phyloP scores from a whole-genome alignment of 345 rosid genomes.

The Orychophragmus violaceus region DNA sequence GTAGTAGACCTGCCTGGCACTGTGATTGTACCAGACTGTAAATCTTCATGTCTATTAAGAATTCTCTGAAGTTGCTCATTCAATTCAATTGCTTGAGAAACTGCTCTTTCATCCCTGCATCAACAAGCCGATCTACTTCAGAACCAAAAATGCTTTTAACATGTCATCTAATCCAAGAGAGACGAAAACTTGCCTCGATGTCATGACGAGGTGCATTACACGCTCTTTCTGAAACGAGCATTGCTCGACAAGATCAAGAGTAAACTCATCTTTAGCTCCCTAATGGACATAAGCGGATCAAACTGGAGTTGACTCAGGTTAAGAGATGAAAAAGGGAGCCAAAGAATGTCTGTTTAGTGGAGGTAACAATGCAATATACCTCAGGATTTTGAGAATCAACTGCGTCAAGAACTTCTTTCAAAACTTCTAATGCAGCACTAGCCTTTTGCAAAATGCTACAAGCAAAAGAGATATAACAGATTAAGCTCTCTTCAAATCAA shows the following conservation, averaged over 20 bases:
- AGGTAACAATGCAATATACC: slow-evolving; percentile 37
- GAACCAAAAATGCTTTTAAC: not conserved
- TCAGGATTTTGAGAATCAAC: slow-evolving; percentile 70
- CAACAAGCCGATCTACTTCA: slow-evolving; percentile 10
- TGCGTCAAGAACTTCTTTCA: slow-evolving; percentile 86
- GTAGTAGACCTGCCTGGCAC: slow-evolving; percentile 36
- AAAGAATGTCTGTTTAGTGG: slow-evolving; percentile 2
- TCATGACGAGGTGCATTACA: slow-evolving; percentile 85
- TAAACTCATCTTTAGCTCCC: slow-evolving; percentile 89
- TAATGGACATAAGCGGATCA: slow-evolving; percentile 28
- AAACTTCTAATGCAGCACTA: slow-evolving; percentile 68
- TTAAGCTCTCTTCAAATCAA: slow-evolving; percentile 9
- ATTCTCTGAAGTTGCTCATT: slow-evolving; percentile 86
- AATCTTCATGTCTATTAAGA: slow-evolving; percentile 69
- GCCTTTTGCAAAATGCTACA: slow-evolving; percentile 90
- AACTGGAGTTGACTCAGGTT: not conserved
- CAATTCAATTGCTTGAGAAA: slow-evolving; percentile 85
- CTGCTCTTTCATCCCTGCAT: slow-evolving; percentile 72
- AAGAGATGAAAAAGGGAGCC: not conserved
- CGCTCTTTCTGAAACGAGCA: slow-evolving; percentile 97
- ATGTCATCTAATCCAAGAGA: slow-evolving; percentile 5
- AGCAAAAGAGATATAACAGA: not conserved
- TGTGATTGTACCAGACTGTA: slow-evolving; percentile 45
- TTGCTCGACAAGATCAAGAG: slow-evolving; percentile 98
- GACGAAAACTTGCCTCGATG: slow-evolving; percentile 56